Base-by-base conservation (phyloP, 2,329 filamentous ascomycete species). In the Aspergillus proliferans region DNA sequence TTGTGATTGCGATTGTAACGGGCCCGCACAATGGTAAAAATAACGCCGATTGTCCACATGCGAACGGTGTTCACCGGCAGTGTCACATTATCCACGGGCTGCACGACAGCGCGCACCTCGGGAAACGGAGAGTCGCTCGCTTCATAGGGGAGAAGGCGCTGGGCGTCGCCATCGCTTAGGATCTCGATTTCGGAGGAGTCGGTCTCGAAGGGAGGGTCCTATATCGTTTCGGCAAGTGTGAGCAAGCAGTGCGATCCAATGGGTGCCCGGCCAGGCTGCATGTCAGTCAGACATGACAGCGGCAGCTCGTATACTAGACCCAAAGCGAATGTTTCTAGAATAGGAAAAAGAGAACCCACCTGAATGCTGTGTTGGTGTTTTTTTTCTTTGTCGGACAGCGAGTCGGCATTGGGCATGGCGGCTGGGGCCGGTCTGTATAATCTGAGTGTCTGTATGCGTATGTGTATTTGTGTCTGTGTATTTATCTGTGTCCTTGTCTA, bases 121-220 rank as follows among this genome's bases (percentile, higher is more conserved):
- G 66, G 67, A 43, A 65, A 70, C 2, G 67, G 67, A n/a, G 67
- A 70, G 48, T 70, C 59, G 24, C 66, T 59, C 12, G 64, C 67
- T 28, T 69, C 66, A 45, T 66, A 69, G 6, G 65, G 60, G 19
- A 70, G 59, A 26, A 62, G 58, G 46, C 62, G 50, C 19, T 62
- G 57, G 22, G 64, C 66, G 54, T 67, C 65, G 18, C 54, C 49
- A 48, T 69, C 67, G 33, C 55, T 57, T 18, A 69, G 59, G 28
- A 67, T 50, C 39, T 45, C 53, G 19, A 55, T 47, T 5, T 58
- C 52, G 36, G 58, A 56, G 39, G 45, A 49, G 15, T 26, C 36
- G 8, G 43, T 42, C 15, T 58, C 53, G 6, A 45, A 24, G 2
- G 46, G 48, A 10, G 50, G 43, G 18, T 50, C 50, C 60, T 63